Evolutionary conservation across 768 basidiomycete genomes (phyloP).

Genomic region (Auricularia sp.): DNA sequence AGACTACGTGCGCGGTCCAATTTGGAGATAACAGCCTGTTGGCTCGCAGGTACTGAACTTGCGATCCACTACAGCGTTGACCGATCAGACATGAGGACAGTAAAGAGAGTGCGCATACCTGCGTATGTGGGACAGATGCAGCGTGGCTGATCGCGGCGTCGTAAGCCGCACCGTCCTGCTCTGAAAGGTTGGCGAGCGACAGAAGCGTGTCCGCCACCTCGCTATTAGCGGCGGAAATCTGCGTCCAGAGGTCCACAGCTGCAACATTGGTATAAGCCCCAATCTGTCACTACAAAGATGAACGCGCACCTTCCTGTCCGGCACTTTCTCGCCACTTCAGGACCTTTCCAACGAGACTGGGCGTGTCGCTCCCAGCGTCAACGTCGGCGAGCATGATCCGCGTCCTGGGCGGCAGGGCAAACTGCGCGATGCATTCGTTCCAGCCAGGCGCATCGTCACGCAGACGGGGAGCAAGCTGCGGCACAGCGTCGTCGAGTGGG

Average conservation of each 20-base stretch:
- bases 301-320: conserved; percentile 38
- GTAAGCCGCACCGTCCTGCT: conserved; percentile 5
- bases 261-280: background rate
- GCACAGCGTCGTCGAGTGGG: conserved; percentile 44
- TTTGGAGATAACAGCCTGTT: background rate
- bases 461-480: conserved; percentile 18
- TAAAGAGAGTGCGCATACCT: conserved; percentile 1
- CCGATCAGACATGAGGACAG: background rate
- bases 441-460: conserved; percentile 32
- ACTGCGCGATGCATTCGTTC: conserved; percentile 60
- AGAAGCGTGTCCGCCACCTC: conserved; percentile 7
- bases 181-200: conserved; percentile 4
- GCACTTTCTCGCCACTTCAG: conserved; percentile 76
- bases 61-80: background rate
- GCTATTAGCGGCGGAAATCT: conserved; percentile 12
- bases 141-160: conserved; percentile 1
- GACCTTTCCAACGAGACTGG: conserved; percentile 85
- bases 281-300: background rate
- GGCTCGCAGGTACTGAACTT: background rate
- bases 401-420: conserved; percentile 75
- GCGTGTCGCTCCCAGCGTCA: conserved; percentile 92
- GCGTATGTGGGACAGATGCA: background rate
- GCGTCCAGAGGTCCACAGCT: conserved; percentile 15
- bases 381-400: conserved; percentile 90
- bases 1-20: background rate